Percentiles rank a stretch among this genome's conserved stretches.
phyloP scores from a whole-genome alignment of 257 asterid species.

The Coffea eugenioides region DNA sequence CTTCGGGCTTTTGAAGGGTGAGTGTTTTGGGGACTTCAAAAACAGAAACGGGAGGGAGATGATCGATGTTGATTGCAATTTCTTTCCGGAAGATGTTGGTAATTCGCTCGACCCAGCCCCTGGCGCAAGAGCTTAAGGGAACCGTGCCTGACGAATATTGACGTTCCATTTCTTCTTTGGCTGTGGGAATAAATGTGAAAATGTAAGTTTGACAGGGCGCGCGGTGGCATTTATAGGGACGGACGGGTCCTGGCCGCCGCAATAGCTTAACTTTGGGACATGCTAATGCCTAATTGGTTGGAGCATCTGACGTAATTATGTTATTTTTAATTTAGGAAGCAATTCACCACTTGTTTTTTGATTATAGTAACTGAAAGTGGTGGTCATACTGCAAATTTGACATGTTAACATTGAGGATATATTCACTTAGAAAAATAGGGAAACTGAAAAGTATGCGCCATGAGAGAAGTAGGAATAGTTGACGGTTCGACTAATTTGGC shows the following conservation, averaged over 20 bases:
- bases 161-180: neutral
- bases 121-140: conserved; percentile 24
- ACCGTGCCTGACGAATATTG: neutral
- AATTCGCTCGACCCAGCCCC: conserved; percentile 31
- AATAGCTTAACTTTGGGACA: neutral
- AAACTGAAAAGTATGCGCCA: neutral
- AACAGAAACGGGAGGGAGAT: conserved; percentile 33
- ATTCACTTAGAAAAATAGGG: neutral
- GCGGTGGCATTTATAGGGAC: neutral
- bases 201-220: neutral
- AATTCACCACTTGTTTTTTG: neutral
- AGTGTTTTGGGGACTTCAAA: conserved; percentile 37
- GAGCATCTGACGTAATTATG: neutral
- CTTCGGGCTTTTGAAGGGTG: conserved; percentile 35
- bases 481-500: neutral
- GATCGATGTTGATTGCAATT: conserved; percentile 22
- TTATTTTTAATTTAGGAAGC: neutral
- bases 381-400: conserved; percentile 6
- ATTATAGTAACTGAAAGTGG: neutral
- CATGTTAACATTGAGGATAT: neutral
- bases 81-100: conserved; percentile 27
- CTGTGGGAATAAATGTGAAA: neutral
- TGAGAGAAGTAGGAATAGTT: neutral
- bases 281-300: too few species aligned
- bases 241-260: neutral